Base-by-base conservation (phyloP, 768 basidiomycete genomes). In the Termitomyces sp. region DNA sequence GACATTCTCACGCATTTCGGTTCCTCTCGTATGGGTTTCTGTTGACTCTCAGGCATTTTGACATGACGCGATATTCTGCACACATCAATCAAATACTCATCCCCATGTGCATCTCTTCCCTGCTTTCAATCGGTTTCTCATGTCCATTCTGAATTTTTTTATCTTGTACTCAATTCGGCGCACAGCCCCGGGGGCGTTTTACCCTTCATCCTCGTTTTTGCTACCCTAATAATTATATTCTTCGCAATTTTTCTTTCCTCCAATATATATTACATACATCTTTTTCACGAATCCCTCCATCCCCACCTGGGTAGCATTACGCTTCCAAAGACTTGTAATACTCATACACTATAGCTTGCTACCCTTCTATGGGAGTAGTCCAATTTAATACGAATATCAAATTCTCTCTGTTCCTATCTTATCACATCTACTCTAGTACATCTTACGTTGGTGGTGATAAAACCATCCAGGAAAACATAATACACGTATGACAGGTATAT, bases 271-370 rank as follows among this genome's bases (percentile, higher is more conserved):
- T 57, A n/a, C n/a, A n/a, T n/a, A n/a, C n/a, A n/a, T n/a, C n/a
- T n/a, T n/a, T n/a, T n/a, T 58, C 63, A 63, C 49, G 56, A 63
- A 54, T 49, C 56, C 53, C 51, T 50, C 46, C 49, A 41, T 46
- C 40, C 56, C 44, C 47, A 32, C 38, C 27, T 42, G 46, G 46
- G 56, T 44, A 54, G 56, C 53, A 52, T 57, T 52, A 58, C 63
- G 56, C 51, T 59, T 42, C 44, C 49, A 49, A 59, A 58, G 64
- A 63, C 57, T 64, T 73, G 71, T 72, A 72, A 69, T 73, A 67
- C 43, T 60, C 64, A 63, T 62, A 47, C 68, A 70, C 64, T 43
- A 62, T 72, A 29, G 54, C 56, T 63, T 46, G 59, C 59, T 55
- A 59, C 52, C 54, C 55, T 54, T 38, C 29, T 38, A 40, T 54